phyloP scores from a whole-genome alignment of 1,284 basidiomycete species.

The Trichosporon ovoides region DNA sequence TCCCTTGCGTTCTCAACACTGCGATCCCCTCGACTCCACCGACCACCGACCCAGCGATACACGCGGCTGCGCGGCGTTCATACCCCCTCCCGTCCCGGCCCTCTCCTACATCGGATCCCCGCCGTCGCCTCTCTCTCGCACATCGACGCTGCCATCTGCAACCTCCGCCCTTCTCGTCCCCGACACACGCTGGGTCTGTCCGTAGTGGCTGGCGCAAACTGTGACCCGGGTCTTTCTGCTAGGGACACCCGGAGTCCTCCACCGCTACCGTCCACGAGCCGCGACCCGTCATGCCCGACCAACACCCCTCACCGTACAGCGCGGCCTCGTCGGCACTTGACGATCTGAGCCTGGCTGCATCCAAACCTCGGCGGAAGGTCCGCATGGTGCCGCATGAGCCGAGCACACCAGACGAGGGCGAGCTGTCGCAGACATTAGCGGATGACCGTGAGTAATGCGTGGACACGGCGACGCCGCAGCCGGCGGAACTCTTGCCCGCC shows the following conservation, averaged over 20 bases:
- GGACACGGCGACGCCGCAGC: background rate
- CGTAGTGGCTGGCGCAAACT: constrained; percentile 1
- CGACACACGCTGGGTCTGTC: background rate
- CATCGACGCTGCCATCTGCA: background rate
- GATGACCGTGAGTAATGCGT: background rate
- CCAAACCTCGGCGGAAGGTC: background rate
- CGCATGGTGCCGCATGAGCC: background rate
- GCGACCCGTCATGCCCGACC: background rate
- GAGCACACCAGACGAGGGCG: constrained; percentile 2
- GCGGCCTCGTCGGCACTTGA: background rate
- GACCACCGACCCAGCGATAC: too few species aligned
- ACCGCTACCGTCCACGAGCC: background rate
- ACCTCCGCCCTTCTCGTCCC: background rate
- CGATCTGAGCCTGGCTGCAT: background rate
- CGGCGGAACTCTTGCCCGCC: background rate
- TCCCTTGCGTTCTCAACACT: too few species aligned
- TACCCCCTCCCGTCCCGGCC: background rate
- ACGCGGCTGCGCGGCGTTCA: too few species aligned
- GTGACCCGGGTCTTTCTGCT: background rate
- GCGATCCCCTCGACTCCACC: too few species aligned
- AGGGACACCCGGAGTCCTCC: background rate
- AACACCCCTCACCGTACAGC: background rate
- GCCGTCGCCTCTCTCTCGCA: too few species aligned
- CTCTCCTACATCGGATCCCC: background rate
- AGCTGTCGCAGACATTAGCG: background rate